These are phyloP conservation scores for Crataegus laevigata DNA, from an alignment of 306 rosid species.

Conservation along the genomic window DNA sequence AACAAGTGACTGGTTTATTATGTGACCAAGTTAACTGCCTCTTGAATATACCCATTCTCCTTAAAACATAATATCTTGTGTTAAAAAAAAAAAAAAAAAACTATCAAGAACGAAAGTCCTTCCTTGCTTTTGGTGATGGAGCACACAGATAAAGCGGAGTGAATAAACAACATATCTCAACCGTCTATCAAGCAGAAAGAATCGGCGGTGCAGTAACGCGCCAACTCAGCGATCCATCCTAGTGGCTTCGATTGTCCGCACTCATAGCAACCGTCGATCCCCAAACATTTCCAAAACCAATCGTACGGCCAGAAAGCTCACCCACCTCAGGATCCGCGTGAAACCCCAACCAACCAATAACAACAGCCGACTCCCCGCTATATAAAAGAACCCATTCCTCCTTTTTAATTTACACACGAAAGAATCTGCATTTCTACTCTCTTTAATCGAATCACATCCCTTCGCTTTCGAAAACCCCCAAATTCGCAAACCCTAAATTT, in stretches of 20 bases:
- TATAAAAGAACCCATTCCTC: neutral
- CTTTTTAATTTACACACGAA: rapidly evolving
- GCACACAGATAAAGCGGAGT: neutral
- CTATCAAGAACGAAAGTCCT: too few species aligned
- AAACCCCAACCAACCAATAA: conserved; percentile 6
- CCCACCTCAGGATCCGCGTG: conserved; percentile 31
- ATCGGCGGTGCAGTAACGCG: neutral
- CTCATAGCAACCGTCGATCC: conserved; percentile 1
- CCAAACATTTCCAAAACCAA: rapidly evolving
- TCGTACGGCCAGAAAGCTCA: neutral
- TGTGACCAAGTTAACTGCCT: too few species aligned
- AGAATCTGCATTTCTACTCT: rapidly evolving
- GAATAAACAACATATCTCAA: neutral
- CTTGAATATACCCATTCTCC: rapidly evolving
- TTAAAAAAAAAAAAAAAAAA: too few species aligned
- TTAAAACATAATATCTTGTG: too few species aligned
- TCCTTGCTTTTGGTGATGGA: too few species aligned
- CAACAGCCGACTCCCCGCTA: neutral
- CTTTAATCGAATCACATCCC: neutral
- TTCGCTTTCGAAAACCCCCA: neutral
- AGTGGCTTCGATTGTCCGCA: neutral
- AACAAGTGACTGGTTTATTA: too few species aligned
- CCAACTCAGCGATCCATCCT: neutral
- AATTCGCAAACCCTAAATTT: neutral
- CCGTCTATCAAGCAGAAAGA: neutral